These are phyloP conservation scores for Lichtheimia corymbifera DNA, from an alignment of 371 early-diverging fungal species.

Conservation along the genomic window DNA sequence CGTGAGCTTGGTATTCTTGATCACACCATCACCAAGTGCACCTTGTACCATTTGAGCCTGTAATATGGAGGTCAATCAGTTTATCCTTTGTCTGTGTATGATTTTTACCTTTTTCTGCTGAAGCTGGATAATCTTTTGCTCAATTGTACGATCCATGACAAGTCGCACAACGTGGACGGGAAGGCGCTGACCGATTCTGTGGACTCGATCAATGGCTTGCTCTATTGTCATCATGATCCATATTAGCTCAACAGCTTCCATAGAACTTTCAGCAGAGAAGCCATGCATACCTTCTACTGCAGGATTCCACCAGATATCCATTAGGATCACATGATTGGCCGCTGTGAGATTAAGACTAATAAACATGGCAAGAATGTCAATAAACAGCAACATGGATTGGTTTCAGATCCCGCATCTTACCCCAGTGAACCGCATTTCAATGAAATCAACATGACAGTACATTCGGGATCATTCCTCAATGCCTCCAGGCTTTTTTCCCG, in stretches of 20 bases:
- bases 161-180: slow-evolving; percentile 63
- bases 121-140: slow-evolving; percentile 60
- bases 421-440: slow-evolving; percentile 72
- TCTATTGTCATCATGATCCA: slow-evolving; percentile 23
- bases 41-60: slow-evolving; percentile 45
- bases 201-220: slow-evolving; percentile 89
- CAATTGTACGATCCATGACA: slow-evolving; percentile 59
- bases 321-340: slow-evolving; percentile 72
- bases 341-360: slow-evolving; percentile 72
- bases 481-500: slow-evolving; percentile 50
- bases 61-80: background rate
- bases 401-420: slow-evolving; percentile 23
- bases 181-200: slow-evolving; percentile 79
- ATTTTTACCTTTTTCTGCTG: slow-evolving; percentile 49
- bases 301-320: slow-evolving; percentile 91
- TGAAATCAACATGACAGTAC: slow-evolving; percentile 67
- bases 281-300: slow-evolving; percentile 62
- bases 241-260: background rate
- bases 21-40: slow-evolving; percentile 43
- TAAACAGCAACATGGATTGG: background rate
- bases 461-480: slow-evolving; percentile 56
- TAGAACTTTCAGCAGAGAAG: slow-evolving; percentile 1
- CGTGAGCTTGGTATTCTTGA: slow-evolving; percentile 41
- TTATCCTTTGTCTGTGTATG: background rate
- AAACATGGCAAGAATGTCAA: slow-evolving; percentile 8